Conservation (phyloP, 2,329 filamentous ascomycete species). For the Basipetospora sp. region DNA sequence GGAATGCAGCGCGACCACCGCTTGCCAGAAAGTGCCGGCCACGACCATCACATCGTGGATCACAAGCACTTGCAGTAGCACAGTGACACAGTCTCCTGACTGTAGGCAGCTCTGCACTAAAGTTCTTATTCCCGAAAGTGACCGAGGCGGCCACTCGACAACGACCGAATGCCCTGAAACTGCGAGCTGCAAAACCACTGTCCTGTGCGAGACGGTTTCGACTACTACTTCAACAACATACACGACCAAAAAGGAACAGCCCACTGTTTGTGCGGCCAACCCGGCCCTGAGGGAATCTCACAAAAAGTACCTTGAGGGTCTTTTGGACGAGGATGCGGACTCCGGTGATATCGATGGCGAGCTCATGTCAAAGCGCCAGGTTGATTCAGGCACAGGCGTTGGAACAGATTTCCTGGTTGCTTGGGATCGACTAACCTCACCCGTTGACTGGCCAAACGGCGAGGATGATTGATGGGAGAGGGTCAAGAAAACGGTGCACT, state of each 20-base stretch:
- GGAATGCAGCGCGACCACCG: background rate
- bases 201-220: conserved; percentile 1
- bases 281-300: background rate
- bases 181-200: background rate
- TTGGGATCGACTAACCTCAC: background rate
- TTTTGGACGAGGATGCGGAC: background rate
- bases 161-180: background rate
- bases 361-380: background rate
- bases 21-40: background rate
- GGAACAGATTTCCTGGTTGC: background rate
- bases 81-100: conserved; percentile 1
- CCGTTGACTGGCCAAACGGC: background rate
- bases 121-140: background rate
- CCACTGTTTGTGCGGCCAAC: background rate
- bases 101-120: conserved; percentile 3
- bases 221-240: conserved; percentile 4
- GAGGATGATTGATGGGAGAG: background rate
- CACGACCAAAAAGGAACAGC: background rate
- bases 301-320: background rate
- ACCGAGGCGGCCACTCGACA: conserved; percentile 1
- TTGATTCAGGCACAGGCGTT: background rate
- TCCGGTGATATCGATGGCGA: no score
- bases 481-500: background rate
- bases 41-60: conserved; percentile 1
- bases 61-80: conserved; percentile 1